These are phyloP conservation scores for Cercospora citrullina DNA, from an alignment of 2,329 filamentous ascomycete genomes.

Conservation along the genomic window DNA sequence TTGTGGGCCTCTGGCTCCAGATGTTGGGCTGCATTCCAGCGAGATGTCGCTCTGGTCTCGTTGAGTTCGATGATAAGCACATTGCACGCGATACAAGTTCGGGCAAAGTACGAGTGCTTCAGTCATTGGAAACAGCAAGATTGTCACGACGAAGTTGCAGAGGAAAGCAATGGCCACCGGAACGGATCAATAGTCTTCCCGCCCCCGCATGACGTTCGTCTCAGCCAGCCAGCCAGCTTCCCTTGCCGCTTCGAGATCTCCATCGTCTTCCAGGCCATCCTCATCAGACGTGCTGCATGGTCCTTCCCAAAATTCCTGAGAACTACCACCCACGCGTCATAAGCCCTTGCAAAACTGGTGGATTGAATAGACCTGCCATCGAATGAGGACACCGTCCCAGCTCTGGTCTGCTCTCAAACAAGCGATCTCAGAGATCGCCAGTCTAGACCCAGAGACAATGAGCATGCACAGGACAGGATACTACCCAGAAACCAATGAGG, in stretches of 20 bases:
- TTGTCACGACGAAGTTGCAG: neutral
- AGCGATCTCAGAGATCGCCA: neutral
- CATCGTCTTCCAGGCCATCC: neutral
- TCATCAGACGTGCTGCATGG: neutral
- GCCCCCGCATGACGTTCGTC: neutral
- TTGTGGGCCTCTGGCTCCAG: neutral
- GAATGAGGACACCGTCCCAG: neutral
- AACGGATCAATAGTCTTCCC: neutral
- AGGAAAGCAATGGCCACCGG: neutral
- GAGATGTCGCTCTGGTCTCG: neutral
- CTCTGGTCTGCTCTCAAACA: constrained; percentile 1
- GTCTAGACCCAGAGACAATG: neutral
- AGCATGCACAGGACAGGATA: neutral
- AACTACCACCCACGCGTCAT: neutral
- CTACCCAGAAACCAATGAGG: constrained; percentile 14
- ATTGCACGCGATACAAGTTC: neutral
- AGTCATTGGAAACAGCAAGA: neutral
- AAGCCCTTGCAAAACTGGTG: too few relatives aligned
- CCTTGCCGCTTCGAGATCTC: neutral
- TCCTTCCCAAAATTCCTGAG: neutral
- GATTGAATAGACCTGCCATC: neutral
- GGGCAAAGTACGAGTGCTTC: neutral
- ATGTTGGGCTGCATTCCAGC: neutral
- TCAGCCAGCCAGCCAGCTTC: neutral
- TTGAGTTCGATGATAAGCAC: neutral